Evolutionary conservation across 2,329 filamentous ascomycete species (phyloP).

Genomic region (Eutypa lata): DNA sequence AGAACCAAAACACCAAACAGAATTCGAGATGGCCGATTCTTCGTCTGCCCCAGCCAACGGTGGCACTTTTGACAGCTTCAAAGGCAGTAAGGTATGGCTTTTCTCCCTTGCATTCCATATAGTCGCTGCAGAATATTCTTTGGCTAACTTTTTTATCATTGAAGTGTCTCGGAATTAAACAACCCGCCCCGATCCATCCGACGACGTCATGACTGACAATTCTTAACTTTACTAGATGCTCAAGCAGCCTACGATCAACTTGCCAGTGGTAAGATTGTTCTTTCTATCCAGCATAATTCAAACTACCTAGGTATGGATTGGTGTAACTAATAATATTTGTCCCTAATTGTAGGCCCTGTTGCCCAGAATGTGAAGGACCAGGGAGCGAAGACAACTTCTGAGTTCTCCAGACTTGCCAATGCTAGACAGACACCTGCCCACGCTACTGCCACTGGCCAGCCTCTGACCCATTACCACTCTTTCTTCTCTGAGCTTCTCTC

Average conservation of each 20-base stretch:
- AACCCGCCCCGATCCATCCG: conserved; percentile 9
- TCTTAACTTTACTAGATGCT: conserved; percentile 36
- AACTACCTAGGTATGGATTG: background rate
- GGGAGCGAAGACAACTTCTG: conserved; percentile 50
- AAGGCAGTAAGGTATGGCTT: conserved; percentile 51
- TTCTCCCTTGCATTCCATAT: conserved; percentile 3
- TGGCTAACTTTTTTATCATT: conserved; percentile 30
- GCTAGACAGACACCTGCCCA: conserved; percentile 52
- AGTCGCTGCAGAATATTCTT: conserved; percentile 9
- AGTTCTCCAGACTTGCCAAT: conserved; percentile 57
- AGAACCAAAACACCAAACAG: background rate
- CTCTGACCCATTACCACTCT: conserved; percentile 67
- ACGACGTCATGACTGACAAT: conserved; percentile 30
- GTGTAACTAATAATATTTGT: background rate
- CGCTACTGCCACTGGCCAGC: conserved; percentile 58
- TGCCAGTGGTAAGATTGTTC: conserved; percentile 40
- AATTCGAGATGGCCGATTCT: conserved; percentile 38
- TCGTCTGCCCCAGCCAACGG: conserved; percentile 42
- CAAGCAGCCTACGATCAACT: conserved; percentile 47
- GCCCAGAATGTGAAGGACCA: conserved; percentile 58
- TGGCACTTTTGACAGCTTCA: conserved; percentile 44
- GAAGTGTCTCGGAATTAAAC: conserved; percentile 30
- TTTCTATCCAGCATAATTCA: background rate
- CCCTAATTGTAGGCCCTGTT: conserved; percentile 46
- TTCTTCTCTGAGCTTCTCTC: conserved; percentile 68